phyloP scores from a whole-genome alignment of 177 flowering plant genomes.

The Vitis hybrid region DNA sequence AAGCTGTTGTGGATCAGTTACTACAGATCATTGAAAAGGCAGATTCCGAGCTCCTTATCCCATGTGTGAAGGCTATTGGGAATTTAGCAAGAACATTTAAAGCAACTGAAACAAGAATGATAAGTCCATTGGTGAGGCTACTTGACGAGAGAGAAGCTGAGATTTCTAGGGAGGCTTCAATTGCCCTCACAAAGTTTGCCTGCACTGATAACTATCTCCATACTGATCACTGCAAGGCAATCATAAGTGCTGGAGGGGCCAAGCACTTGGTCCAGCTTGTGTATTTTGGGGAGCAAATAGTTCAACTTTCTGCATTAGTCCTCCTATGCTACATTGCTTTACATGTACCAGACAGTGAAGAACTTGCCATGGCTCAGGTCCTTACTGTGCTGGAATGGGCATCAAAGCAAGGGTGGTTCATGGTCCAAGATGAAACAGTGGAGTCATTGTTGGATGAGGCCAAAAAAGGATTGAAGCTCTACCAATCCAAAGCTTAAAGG shows the following conservation, averaged over 20 bases:
- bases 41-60: slow-evolving; percentile 44
- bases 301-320: slow-evolving; percentile 38
- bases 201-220: slow-evolving; percentile 54
- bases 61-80: slow-evolving; percentile 58
- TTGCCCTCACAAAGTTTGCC: slow-evolving; percentile 63
- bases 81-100: slow-evolving; percentile 55
- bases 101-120: slow-evolving; percentile 64
- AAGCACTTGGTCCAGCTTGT: slow-evolving; percentile 60
- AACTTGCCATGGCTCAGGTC: slow-evolving; percentile 50
- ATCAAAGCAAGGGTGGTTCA: slow-evolving; percentile 37
- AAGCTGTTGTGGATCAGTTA: slow-evolving; percentile 48
- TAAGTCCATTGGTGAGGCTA: slow-evolving; percentile 56
- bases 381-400: slow-evolving; percentile 67
- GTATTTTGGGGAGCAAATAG: slow-evolving; percentile 56
- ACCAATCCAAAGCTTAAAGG: slow-evolving; percentile 62
- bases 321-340: slow-evolving; percentile 56
- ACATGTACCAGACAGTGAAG: slow-evolving; percentile 65
- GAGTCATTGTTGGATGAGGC: slow-evolving; percentile 48
- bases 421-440: slow-evolving; percentile 38
- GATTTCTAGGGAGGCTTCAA: slow-evolving; percentile 44
- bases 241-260: slow-evolving; percentile 54
- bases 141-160: slow-evolving; percentile 58
- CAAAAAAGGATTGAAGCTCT: slow-evolving; percentile 54
- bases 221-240: slow-evolving; percentile 60
- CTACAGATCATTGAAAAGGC: slow-evolving; percentile 34